A percentile compares a stretch with the other conserved stretches of the same genome.
These are phyloP conservation scores for Bryum argenteum DNA, from an alignment of 225 moss, liverwort and hornwort species.

Conservation along the genomic window DNA sequence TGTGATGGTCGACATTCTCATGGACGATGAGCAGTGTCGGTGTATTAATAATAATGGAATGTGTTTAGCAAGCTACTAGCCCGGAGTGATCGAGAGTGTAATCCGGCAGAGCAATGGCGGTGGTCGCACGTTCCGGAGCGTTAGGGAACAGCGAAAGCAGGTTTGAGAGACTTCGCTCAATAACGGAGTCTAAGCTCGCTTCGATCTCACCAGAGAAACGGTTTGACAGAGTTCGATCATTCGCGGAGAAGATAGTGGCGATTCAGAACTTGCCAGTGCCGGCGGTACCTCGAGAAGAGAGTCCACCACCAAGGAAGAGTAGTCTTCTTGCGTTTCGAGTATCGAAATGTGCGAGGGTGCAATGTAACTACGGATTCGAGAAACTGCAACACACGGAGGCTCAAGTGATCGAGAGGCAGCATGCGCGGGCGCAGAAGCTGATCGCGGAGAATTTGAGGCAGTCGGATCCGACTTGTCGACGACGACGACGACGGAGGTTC, in stretches of 20 bases:
- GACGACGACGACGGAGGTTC: conserved; percentile 1
- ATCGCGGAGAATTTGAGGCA: conserved; percentile 6
- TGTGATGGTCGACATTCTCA: too few relatives aligned
- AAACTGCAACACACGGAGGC: conserved; percentile 12
- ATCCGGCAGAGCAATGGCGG: too few relatives aligned
- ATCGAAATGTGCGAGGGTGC: conserved; percentile 18
- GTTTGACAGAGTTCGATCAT: conserved; percentile 17
- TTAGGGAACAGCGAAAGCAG: too few relatives aligned
- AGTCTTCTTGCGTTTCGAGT: conserved; percentile 1
- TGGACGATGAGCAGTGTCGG: too few relatives aligned
- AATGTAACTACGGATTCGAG: conserved; percentile 24
- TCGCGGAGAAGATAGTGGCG: conserved; percentile 14
- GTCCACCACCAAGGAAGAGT: background rate
- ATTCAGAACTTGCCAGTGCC: conserved; percentile 2
- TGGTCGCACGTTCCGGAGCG: too few relatives aligned
- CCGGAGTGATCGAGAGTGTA: too few relatives aligned
- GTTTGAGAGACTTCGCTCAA: too few relatives aligned
- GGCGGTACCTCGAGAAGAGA: background rate
- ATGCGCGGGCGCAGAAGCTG: conserved; percentile 21
- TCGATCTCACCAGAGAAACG: background rate
- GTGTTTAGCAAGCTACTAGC: too few relatives aligned
- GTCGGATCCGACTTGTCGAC: conserved; percentile 5
- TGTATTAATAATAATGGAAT: too few relatives aligned
- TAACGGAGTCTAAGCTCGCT: too few relatives aligned
- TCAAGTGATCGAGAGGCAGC: background rate